Evolutionary conservation across 2,329 filamentous ascomycete species (phyloP), one percentile per base, ranked within the genome.

Genomic region (Neonectria ditissima): DNA sequence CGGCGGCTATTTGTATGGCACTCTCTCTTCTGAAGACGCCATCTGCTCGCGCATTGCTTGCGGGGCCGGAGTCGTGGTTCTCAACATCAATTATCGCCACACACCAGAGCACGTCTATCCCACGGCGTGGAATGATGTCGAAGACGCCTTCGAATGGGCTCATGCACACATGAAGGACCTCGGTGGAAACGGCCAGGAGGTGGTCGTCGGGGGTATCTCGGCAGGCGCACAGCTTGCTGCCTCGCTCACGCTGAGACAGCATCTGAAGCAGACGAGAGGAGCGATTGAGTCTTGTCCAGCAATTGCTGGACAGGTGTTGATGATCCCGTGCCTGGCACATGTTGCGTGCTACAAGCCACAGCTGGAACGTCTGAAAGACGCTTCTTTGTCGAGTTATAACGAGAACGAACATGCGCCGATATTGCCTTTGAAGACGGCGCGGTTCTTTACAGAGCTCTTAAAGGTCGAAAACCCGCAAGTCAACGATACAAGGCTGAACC

Each of bases 31-130:
- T 0, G 87, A 89, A 66, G 86, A 89, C 59, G 81, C 82, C 0
- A 78, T 75, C 9, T 88, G 85, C 65, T 72, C 82, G 0, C 77
- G 79, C 0, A 80, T 86, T n/a, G 83, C 84, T 1, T 70, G 81
- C 16, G 75, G 77, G 2, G 70, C 78, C 0, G 73, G 73, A 3
- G 77, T 82, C 2, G 71, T 83, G 0, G 84, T 88, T 0, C 59
- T 88, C 5, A 85, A 87, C 59, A 76, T 88, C n/a, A 86, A 87
- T 60, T 89, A 89, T 71, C 83, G 87, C 1, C 86, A 89, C 73
- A 87, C 86, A 0, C 86, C 86, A 0, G 82, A 88, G 58, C 73
- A 81, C 63, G 66, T 59, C 0, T 89, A 83, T 62, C 87, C 87
- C 0, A 83, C 80, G 0, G 80, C 83, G 0, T 87, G 82, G 81